Conservation (phyloP, 768 basidiomycete genomes). For the Kwoniella bestiolae region DNA sequence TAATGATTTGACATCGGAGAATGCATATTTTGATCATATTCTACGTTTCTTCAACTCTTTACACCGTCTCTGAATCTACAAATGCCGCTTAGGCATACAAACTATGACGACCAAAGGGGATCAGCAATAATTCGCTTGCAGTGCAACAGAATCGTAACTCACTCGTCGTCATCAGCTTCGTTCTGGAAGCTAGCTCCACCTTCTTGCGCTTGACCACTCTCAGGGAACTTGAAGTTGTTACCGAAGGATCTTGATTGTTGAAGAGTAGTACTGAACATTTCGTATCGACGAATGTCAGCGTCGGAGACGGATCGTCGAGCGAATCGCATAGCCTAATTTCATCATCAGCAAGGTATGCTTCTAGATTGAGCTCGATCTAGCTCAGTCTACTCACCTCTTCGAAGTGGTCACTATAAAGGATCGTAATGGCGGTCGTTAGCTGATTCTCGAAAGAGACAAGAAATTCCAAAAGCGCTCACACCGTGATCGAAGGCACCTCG, state of each 20-base stretch:
- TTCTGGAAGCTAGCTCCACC: constrained; percentile 64
- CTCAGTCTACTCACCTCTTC: constrained; percentile 74
- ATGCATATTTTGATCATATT: constrained; percentile 23
- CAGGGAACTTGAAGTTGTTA: constrained; percentile 98
- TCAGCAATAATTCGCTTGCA: constrained; percentile 2
- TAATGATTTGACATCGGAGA: too few relatives aligned
- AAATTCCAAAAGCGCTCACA: too few relatives aligned
- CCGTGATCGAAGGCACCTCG: constrained; percentile 85
- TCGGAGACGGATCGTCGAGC: constrained; percentile 97
- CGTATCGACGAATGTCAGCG: constrained; percentile 92
- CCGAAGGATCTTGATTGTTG: constrained; percentile 67
- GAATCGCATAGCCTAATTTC: constrained; percentile 80
- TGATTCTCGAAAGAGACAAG: too few relatives aligned
- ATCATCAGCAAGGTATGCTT: not conserved
- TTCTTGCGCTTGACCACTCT: constrained; percentile 61
- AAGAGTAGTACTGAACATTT: constrained; percentile 85
- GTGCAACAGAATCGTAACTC: constrained; percentile 16
- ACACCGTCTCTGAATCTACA: not conserved
- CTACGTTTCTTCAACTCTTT: constrained; percentile 12
- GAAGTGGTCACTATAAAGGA: constrained; percentile 93
- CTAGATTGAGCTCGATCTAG: not conserved
- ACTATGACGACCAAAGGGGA: constrained; percentile 21
- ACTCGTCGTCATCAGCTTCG: constrained; percentile 83
- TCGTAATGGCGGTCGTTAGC: too few relatives aligned
- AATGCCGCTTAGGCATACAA: constrained; percentile 69